These are phyloP conservation scores for Claviceps sp. DNA, from an alignment of 2,329 filamentous ascomycete genomes.

Conservation along the genomic window DNA sequence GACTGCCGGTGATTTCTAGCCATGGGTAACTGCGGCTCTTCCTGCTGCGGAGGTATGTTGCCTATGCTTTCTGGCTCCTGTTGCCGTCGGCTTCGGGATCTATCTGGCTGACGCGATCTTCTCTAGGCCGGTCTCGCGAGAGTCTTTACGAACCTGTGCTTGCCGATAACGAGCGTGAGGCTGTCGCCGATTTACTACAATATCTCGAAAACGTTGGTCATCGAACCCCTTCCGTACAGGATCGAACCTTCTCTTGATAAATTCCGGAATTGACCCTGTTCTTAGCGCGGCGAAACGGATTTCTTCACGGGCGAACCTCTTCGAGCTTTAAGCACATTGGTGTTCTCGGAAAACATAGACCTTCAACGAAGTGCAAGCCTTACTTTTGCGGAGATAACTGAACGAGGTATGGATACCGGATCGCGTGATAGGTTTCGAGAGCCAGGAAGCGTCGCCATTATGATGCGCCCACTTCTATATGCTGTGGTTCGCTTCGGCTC, in stretches of 20 bases:
- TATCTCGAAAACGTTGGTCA: slow-evolving; percentile 84
- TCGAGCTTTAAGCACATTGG: slow-evolving; percentile 82
- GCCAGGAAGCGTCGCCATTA: not conserved
- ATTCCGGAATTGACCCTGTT: slow-evolving; percentile 3
- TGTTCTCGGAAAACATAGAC: slow-evolving; percentile 98
- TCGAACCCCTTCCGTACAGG: not conserved
- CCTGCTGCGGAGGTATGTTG: slow-evolving; percentile 39
- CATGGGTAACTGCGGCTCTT: slow-evolving; percentile 50
- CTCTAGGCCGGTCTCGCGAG: slow-evolving; percentile 60
- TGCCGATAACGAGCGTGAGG: slow-evolving; percentile 91
- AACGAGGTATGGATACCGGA: slow-evolving; percentile 57
- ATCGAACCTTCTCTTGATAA: not conserved
- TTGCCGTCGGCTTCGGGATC: slow-evolving; percentile 2
- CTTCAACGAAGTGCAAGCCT: slow-evolving; percentile 92
- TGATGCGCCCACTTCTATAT: not conserved
- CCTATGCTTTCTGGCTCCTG: slow-evolving; percentile 1
- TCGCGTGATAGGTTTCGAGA: not conserved
- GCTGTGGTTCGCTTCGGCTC: not conserved
- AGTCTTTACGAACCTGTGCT: slow-evolving; percentile 75
- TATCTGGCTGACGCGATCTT: slow-evolving; percentile 15
- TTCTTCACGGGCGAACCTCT: slow-evolving; percentile 96
- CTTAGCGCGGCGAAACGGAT: slow-evolving; percentile 84
- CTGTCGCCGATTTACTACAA: slow-evolving; percentile 85
- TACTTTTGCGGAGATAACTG: slow-evolving; percentile 97
- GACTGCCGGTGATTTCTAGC: slow-evolving; percentile 9